Evolutionary conservation across 768 basidiomycete genomes (phyloP).

Genomic region (Trametes maxima): DNA sequence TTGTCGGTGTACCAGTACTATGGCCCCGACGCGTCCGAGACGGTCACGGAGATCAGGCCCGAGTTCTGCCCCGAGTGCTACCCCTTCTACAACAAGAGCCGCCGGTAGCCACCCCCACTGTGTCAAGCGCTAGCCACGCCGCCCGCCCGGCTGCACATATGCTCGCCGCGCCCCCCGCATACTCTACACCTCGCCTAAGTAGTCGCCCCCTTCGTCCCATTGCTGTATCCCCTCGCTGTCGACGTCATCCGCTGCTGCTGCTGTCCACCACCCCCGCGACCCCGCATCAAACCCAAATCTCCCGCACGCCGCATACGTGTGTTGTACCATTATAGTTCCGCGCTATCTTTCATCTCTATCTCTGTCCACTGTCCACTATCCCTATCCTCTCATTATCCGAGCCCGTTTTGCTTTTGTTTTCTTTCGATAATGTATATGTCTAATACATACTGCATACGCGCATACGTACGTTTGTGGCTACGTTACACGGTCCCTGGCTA

Average conservation of each 20-base stretch:
- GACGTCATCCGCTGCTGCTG: not conserved
- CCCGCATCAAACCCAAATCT: not conserved
- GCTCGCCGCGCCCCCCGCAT: not conserved
- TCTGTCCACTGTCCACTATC: not conserved
- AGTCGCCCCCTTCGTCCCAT: not conserved
- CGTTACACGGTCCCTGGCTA: too few species aligned
- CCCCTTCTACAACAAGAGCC: constrained; percentile 31
- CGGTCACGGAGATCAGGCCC: constrained; percentile 49
- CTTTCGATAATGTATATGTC: too few species aligned
- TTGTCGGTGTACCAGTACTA: constrained; percentile 52
- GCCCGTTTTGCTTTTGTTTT: too few species aligned
- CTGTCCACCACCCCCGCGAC: not conserved
- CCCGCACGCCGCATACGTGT: not conserved
- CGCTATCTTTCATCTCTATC: not conserved
- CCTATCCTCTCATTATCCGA: too few species aligned
- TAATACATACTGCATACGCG: too few species aligned
- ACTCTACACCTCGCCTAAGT: not conserved
- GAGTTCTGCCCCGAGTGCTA: constrained; percentile 42
- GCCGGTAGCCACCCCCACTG: constrained; percentile 24
- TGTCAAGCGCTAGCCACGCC: too few species aligned
- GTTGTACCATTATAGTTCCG: not conserved
- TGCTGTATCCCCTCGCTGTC: constrained; percentile 3
- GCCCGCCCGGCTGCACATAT: not conserved
- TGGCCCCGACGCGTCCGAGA: constrained; percentile 71
- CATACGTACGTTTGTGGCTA: too few species aligned